Evolutionary conservation across 2,329 filamentous ascomycete species (phyloP).

Genomic region (Periglandula ipomoeae): DNA sequence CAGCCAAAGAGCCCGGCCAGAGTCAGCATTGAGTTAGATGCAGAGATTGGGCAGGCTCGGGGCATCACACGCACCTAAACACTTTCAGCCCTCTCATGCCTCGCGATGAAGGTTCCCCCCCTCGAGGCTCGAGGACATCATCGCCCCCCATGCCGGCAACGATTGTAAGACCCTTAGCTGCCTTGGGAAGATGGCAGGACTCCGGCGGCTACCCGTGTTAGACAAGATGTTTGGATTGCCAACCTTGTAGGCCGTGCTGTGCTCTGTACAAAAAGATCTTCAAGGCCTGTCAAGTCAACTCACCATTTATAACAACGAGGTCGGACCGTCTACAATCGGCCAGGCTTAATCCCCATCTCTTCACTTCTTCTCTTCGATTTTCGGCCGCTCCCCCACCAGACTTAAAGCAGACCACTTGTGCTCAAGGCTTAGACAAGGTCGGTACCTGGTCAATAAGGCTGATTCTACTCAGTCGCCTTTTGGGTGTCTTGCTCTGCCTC

Average conservation of each 20-base stretch:
- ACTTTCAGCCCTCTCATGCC: too few relatives aligned
- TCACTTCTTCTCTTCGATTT: not conserved
- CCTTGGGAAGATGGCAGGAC: conserved; percentile 4
- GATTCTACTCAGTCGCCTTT: conserved; percentile 5
- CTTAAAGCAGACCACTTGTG: conserved; percentile 8
- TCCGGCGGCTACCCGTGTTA: conserved; percentile 20
- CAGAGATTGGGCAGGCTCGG: too few relatives aligned
- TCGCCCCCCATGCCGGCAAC: conserved; percentile 5
- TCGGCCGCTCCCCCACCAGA: conserved; percentile 7
- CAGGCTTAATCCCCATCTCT: conserved; percentile 6
- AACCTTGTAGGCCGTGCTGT: conserved; percentile 5
- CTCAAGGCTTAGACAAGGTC: conserved; percentile 16
- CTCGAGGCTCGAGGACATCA: not conserved
- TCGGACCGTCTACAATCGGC: conserved; percentile 12
- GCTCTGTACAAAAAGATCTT: conserved; percentile 10
- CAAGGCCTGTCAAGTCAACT: conserved; percentile 11
- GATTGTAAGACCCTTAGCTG: conserved; percentile 3
- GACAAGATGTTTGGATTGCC: not conserved
- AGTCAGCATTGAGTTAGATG: too few relatives aligned
- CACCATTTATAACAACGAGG: conserved; percentile 14
- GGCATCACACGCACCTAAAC: not conserved
- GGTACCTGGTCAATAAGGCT: conserved; percentile 20
- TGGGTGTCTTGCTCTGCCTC: not conserved
- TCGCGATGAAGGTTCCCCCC: too few relatives aligned
- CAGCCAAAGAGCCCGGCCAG: too few relatives aligned